Conservation (phyloP, 2,329 filamentous ascomycete genomes). For the Hymenoscyphus linearis region DNA sequence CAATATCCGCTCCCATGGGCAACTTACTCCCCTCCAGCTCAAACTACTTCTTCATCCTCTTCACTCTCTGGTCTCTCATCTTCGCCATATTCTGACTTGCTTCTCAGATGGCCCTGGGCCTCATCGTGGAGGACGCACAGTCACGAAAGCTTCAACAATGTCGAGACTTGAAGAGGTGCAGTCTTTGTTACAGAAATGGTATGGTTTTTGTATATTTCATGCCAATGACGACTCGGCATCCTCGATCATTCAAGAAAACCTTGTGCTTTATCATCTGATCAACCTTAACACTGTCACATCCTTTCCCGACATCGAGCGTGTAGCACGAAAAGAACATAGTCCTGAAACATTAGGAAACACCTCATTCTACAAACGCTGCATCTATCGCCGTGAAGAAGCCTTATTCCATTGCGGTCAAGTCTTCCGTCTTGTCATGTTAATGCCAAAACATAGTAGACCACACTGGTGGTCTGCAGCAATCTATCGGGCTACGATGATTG, state of each 20-base stretch:
- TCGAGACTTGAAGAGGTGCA: constrained; percentile 60
- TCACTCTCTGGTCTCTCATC: constrained; percentile 59
- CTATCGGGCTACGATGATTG: constrained; percentile 59
- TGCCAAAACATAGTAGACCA: constrained; percentile 55
- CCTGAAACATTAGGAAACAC: constrained; percentile 46
- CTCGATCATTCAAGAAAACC: constrained; percentile 56
- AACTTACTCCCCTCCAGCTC: constrained; percentile 50
- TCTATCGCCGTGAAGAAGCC: constrained; percentile 57
- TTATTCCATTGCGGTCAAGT: constrained; percentile 65
- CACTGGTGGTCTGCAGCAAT: constrained; percentile 68
- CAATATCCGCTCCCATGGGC: constrained; percentile 45
- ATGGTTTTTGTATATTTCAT: constrained; percentile 54
- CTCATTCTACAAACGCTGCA: constrained; percentile 57
- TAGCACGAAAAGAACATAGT: constrained; percentile 56
- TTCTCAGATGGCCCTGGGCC: constrained; percentile 51
- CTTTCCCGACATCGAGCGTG: constrained; percentile 61
- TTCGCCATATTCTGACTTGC: constrained; percentile 60
- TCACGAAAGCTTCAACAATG: constrained; percentile 56
- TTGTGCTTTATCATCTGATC: constrained; percentile 67
- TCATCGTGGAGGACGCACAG: constrained; percentile 39
- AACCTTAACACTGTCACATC: constrained; percentile 63
- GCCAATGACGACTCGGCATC: constrained; percentile 52
- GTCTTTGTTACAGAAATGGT: constrained; percentile 59
- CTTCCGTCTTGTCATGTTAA: constrained; percentile 52
- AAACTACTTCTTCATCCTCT: constrained; percentile 64